Conservation (phyloP, 2,329 filamentous ascomycete genomes). For the Aschersonia sp. region DNA sequence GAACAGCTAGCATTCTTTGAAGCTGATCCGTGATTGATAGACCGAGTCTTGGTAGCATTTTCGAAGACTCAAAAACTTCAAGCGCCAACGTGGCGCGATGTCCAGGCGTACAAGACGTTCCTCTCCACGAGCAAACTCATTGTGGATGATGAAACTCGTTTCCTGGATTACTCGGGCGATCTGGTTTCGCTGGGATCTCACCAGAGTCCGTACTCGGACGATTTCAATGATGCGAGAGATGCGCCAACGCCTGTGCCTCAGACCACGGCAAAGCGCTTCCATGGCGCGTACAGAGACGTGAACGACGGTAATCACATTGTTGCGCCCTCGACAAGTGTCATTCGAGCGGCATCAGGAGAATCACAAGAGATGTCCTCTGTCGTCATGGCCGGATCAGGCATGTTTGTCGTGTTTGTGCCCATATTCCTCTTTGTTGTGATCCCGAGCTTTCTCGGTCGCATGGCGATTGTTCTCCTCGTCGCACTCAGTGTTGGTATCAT, state of each 20-base stretch:
- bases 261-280: slow-evolving; percentile 2
- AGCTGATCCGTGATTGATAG: slow-evolving; percentile 15
- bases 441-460: slow-evolving; percentile 38
- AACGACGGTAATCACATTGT: neutral
- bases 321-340: slow-evolving; percentile 1
- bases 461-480: slow-evolving; percentile 40
- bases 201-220: slow-evolving; percentile 3
- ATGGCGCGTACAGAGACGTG: slow-evolving; percentile 2
- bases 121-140: slow-evolving; percentile 40
- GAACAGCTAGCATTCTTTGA: neutral
- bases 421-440: slow-evolving; percentile 44
- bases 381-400: slow-evolving; percentile 4
- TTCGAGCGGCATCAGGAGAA: neutral
- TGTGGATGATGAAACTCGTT: slow-evolving; percentile 42
- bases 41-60: slow-evolving; percentile 46
- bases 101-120: slow-evolving; percentile 33
- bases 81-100: slow-evolving; percentile 33
- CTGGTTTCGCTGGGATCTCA: slow-evolving; percentile 26
- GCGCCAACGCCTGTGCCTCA: slow-evolving; percentile 11
- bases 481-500: slow-evolving; percentile 26
- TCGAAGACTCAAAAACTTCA: slow-evolving; percentile 33
- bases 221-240: slow-evolving; percentile 7
- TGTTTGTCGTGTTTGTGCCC: slow-evolving; percentile 32
- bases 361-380: neutral
- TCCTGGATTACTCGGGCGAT: slow-evolving; percentile 41